phyloP scores from a whole-genome alignment of 768 basidiomycete genomes.

The Suillus americanus region DNA sequence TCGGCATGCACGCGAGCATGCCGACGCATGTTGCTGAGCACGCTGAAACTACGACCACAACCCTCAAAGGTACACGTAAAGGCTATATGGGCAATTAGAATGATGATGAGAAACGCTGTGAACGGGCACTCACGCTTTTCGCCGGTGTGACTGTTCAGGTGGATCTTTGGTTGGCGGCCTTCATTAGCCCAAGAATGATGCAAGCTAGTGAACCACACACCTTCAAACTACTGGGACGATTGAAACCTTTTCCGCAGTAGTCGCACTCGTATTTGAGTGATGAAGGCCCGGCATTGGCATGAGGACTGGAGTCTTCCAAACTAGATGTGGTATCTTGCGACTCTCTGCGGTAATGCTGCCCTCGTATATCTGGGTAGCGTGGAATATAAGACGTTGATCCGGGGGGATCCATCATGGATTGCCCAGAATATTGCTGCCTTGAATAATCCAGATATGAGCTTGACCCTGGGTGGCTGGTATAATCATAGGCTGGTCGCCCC shows the following conservation, averaged over 20 bases:
- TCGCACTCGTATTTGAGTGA: constrained; percentile 68
- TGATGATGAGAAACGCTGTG: constrained; percentile 13
- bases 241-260: constrained; percentile 82
- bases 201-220: constrained; percentile 34
- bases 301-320: constrained; percentile 17
- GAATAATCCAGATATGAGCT: constrained; percentile 3
- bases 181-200: constrained; percentile 10
- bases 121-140: constrained; percentile 66
- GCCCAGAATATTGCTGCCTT: constrained; percentile 10
- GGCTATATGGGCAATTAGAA: constrained; percentile 40
- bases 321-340: constrained; percentile 5
- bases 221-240: constrained; percentile 80
- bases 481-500: constrained; percentile 28
- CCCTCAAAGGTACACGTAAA: constrained; percentile 72
- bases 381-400: constrained; percentile 16
- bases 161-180: constrained; percentile 51
- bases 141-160: constrained; percentile 82
- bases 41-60: constrained; percentile 82
- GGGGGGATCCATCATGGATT: constrained; percentile 15
- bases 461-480: constrained; percentile 11
- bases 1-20: constrained; percentile 73
- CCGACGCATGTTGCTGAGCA: constrained; percentile 86
- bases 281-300: constrained; percentile 27
- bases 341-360: constrained; percentile 22
- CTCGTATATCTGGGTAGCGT: constrained; percentile 16